These are phyloP conservation scores for Sugiyamaella marilandica DNA, from an alignment of 805 yeast genomes.

Conservation along the genomic window DNA sequence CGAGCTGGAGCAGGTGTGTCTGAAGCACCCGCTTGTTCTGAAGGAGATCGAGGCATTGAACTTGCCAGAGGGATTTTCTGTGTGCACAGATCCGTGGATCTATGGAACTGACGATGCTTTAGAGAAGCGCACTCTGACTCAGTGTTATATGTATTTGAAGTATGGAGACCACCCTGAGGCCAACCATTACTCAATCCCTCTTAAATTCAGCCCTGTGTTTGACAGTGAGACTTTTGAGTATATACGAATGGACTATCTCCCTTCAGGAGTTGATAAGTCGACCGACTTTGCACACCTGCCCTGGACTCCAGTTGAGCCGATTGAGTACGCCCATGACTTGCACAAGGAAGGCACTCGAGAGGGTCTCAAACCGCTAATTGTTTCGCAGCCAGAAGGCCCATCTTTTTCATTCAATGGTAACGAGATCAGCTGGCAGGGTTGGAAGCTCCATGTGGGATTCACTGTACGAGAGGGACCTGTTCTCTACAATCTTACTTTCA, in stretches of 20 bases:
- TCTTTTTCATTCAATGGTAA: constrained; percentile 68
- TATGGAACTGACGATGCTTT: constrained; percentile 67
- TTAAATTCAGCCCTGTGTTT: constrained; percentile 78
- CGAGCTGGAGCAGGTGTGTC: constrained; percentile 48
- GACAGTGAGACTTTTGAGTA: constrained; percentile 68
- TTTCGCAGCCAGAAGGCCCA: constrained; percentile 79
- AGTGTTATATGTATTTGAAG: constrained; percentile 67
- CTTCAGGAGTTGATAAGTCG: constrained; percentile 42
- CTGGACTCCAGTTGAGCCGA: constrained; percentile 6
- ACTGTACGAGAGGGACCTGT: constrained; percentile 84
- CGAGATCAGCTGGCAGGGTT: constrained; percentile 72
- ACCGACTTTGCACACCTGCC: constrained; percentile 5
- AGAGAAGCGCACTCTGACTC: constrained; percentile 44
- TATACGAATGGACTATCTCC: constrained; percentile 69
- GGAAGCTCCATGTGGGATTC: constrained; percentile 73
- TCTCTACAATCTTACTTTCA: constrained; percentile 64
- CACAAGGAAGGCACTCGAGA: constrained; percentile 44
- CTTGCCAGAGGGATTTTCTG: constrained; percentile 50
- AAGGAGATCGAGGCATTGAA: constrained; percentile 66
- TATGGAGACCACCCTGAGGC: constrained; percentile 36
- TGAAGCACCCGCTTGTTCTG: constrained; percentile 50
- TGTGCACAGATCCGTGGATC: constrained; percentile 75
- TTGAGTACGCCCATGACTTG: constrained; percentile 9
- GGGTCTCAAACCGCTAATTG: constrained; percentile 60
- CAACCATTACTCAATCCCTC: constrained; percentile 52